These are phyloP conservation scores for Panicum hallii DNA, from an alignment of 202 grass and related monocot species.

Conservation along the genomic window DNA sequence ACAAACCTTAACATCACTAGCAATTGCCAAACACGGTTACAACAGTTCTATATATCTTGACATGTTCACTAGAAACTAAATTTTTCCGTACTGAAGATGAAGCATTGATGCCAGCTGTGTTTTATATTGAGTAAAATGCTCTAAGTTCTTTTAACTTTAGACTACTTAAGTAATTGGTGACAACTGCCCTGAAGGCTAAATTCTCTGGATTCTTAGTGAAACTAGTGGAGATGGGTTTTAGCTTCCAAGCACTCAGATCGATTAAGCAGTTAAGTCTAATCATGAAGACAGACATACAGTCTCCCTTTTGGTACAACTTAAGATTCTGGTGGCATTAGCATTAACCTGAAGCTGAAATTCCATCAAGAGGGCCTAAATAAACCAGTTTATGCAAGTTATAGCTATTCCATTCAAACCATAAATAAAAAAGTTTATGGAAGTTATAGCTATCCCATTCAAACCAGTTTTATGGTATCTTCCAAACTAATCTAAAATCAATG, in stretches of 20 bases:
- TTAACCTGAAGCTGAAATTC: neutral
- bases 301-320: neutral
- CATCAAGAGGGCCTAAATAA: neutral
- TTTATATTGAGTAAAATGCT: too few species aligned
- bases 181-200: neutral
- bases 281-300: neutral
- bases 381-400: neutral
- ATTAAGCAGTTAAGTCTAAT: neutral
- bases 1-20: neutral
- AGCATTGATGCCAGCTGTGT: too few species aligned
- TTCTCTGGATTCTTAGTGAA: neutral
- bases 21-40: neutral
- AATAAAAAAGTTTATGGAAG: neutral
- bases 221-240: neutral
- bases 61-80: neutral
- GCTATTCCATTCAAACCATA: neutral
- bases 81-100: too few species aligned
- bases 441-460: neutral
- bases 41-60: neutral
- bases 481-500: neutral
- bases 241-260: neutral
- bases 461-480: neutral
- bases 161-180: neutral
- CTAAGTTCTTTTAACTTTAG: too few species aligned
- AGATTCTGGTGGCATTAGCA: neutral